phyloP scores from a whole-genome alignment of 768 basidiomycete species.

The Mycena floridula region DNA sequence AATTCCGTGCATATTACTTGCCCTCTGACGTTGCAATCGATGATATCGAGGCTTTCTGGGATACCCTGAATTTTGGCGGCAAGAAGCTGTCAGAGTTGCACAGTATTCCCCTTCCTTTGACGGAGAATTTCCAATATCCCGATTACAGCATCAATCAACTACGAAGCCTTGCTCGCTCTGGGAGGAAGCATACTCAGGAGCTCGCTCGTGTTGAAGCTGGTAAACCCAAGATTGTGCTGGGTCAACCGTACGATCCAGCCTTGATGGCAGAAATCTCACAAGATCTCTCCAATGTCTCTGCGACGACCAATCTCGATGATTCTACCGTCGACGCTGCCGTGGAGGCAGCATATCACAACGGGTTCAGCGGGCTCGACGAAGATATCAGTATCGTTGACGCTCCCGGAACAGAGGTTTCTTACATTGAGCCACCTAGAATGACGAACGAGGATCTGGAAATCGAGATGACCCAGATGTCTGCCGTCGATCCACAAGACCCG shows the following conservation, averaged over 20 bases:
- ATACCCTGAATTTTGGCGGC: constrained; percentile 35
- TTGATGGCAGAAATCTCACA: too few relatives aligned
- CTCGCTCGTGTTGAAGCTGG: constrained; percentile 31
- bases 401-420: too few relatives aligned
- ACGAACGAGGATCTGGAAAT: too few relatives aligned
- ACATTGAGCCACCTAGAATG: too few relatives aligned
- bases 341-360: too few relatives aligned
- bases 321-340: too few relatives aligned
- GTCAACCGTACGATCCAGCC: constrained; percentile 15
- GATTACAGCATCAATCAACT: constrained; percentile 29
- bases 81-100: constrained; percentile 6
- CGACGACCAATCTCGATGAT: too few relatives aligned
- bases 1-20: constrained; percentile 38
- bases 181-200: constrained; percentile 33
- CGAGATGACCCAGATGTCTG: too few relatives aligned
- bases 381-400: not conserved
- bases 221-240: constrained; percentile 40
- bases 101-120: constrained; percentile 15
- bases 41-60: constrained; percentile 41
- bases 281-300: too few relatives aligned
- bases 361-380: too few relatives aligned
- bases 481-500: too few relatives aligned
- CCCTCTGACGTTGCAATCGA: constrained; percentile 42
- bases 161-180: constrained; percentile 41
- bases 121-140: constrained; percentile 29